These are phyloP conservation scores for Phytophthora meadii DNA, from an alignment of 352 stramenopile species.

Conservation along the genomic window DNA sequence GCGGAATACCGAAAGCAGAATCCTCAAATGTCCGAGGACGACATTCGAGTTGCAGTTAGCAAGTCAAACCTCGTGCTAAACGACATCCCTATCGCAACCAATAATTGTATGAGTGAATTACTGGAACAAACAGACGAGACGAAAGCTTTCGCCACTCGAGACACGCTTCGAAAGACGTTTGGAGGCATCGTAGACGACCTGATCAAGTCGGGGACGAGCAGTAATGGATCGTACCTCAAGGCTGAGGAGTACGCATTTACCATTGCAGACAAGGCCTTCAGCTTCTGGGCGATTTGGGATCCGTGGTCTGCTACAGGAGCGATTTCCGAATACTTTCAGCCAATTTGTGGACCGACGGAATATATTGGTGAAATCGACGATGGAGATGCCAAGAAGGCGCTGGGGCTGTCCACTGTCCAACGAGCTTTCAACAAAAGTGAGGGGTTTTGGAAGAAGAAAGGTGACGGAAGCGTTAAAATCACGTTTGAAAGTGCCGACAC, in stretches of 20 bases:
- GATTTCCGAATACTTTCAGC: slow-evolving; percentile 53
- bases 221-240: slow-evolving; percentile 37
- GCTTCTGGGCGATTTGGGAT: slow-evolving; percentile 50
- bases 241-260: slow-evolving; percentile 43
- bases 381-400: slow-evolving; percentile 42
- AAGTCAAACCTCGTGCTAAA: slow-evolving; percentile 55
- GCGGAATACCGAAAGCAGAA: slow-evolving; percentile 28
- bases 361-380: slow-evolving; percentile 56
- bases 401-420: slow-evolving; percentile 45
- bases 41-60: slow-evolving; percentile 40
- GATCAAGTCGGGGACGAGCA: slow-evolving; percentile 44
- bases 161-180: slow-evolving; percentile 57
- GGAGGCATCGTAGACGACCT: slow-evolving; percentile 50
- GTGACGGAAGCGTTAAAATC: slow-evolving; percentile 38
- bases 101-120: slow-evolving; percentile 46
- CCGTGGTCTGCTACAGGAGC: slow-evolving; percentile 49
- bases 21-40: slow-evolving; percentile 37
- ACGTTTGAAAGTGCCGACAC: slow-evolving; percentile 45
- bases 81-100: slow-evolving; percentile 57
- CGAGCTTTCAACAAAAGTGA: slow-evolving; percentile 48
- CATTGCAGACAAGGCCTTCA: slow-evolving; percentile 52
- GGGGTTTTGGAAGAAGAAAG: slow-evolving; percentile 40
- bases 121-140: slow-evolving; percentile 21
- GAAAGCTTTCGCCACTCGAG: slow-evolving; percentile 38
- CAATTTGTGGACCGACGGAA: slow-evolving; percentile 49